A percentile compares a stretch with the other conserved stretches of the same genome.
Evolutionary conservation across 495 filamentous ascomycete genomes (phyloP).

Genomic region (Lentithecium fluviatile): DNA sequence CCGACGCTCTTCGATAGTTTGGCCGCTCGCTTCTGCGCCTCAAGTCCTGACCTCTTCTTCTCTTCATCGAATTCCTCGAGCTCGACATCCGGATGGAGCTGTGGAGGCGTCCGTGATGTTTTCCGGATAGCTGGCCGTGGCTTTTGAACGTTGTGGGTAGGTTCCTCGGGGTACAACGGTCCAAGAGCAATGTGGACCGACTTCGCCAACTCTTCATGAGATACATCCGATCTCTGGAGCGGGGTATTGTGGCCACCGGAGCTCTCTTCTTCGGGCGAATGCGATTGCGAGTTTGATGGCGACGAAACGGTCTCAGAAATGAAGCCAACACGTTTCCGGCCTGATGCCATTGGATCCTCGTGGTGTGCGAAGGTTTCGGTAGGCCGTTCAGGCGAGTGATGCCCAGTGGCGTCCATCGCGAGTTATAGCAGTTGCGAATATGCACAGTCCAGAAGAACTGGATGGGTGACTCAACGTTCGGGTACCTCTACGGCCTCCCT

Average conservation of each 20-base stretch:
- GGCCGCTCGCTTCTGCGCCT: conserved; percentile 29
- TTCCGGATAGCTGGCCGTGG: conserved; percentile 32
- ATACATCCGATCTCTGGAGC: conserved; percentile 17
- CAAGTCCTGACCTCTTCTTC: conserved; percentile 27
- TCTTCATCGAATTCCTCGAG: conserved; percentile 14
- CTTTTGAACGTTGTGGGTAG: conserved; percentile 9
- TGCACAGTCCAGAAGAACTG: neutral
- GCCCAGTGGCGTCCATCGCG: neutral
- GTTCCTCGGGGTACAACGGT: conserved; percentile 3
- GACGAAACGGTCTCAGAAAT: conserved; percentile 4
- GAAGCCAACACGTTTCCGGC: conserved; percentile 25
- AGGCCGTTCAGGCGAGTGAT: neutral
- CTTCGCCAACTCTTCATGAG: conserved; percentile 25
- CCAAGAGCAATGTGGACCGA: conserved; percentile 29
- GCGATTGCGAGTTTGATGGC: neutral
- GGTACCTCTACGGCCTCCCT: no score
- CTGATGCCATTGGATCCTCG: neutral
- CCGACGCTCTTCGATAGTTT: conserved; percentile 26
- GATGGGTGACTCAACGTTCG: no score
- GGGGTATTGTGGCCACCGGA: conserved; percentile 12
- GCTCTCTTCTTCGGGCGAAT: neutral
- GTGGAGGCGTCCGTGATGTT: conserved; percentile 25
- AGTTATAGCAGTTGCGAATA: neutral
- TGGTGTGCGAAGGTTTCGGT: neutral
- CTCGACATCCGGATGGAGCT: conserved; percentile 20